Base-by-base conservation (phyloP, 2,329 filamentous ascomycete species). In the Lasiodiplodia gonubiensis region DNA sequence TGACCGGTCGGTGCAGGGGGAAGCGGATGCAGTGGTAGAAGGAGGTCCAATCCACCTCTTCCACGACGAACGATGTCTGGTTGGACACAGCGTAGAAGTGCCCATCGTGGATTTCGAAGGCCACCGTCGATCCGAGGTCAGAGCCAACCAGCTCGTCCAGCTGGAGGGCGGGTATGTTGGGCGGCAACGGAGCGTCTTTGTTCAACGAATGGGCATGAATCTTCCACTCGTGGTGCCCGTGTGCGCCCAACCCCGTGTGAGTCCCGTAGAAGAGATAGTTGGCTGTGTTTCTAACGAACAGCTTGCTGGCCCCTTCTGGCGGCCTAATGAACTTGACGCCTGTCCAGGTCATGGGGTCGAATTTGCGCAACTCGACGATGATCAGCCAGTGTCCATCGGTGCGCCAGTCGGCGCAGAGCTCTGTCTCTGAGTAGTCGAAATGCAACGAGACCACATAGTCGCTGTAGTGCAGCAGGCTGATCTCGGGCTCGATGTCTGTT, bases 31-130 rank as follows among this genome's bases (percentile, higher is more conserved):
- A 90, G 67, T 88, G 84, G 73, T 93, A 94, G 73, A 87, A 90
- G 0, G 89, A 91, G 0, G 86, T 87, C 85, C 87, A 90, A 67
- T 90, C 86, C 4, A 86, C 81, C 67, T 90, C 87, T 68, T 90
- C 86, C 0, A 86, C 82, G 67, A 90, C 86, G 64, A 87, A 86
- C 3, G 84, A 84, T 1, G 85, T 85, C 70, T 89, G 85, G 70
- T 88, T 93, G 0, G 90, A 91, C 6, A 93, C 78, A 0, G 86
- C 89, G 71, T 93, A 93, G 49, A 94, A 88, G 71, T 88, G 82
- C 11, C 82, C 84, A 46, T 88, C 82, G 69, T 91, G 82, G 21
- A 93, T 86, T 69, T 91, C 89, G 73, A 94, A 93, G 69, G 87
- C 90, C n/a, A 92, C 81, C 0, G 87, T 89, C 12, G 85, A 86